These are phyloP conservation scores for Aureobasidium sp. DNA, from an alignment of 2,329 filamentous ascomycete genomes.

Conservation along the genomic window DNA sequence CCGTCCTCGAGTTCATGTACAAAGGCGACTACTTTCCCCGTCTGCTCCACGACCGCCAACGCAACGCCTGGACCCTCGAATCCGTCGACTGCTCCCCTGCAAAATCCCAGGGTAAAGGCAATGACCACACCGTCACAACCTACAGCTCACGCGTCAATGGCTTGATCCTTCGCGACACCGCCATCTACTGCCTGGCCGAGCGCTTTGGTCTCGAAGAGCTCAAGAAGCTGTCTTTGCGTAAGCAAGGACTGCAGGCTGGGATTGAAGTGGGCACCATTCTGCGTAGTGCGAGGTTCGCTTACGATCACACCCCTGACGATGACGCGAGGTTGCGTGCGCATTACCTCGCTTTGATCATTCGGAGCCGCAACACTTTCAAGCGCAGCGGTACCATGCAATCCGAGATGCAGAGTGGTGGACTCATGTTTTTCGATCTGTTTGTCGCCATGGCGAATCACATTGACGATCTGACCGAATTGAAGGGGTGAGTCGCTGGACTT, in stretches of 20 bases:
- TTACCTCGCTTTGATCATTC: slow-evolving; percentile 95
- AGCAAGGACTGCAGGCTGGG: slow-evolving; percentile 88
- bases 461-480: slow-evolving; percentile 71
- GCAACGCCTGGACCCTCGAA: slow-evolving; percentile 85
- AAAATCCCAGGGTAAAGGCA: slow-evolving; percentile 45
- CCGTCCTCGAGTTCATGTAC: slow-evolving; percentile 92
- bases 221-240: slow-evolving; percentile 83
- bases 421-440: slow-evolving; percentile 97
- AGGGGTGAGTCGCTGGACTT: slow-evolving; percentile 56
- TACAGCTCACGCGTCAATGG: slow-evolving; percentile 63
- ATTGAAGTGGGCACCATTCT: slow-evolving; percentile 90
- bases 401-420: slow-evolving; percentile 92
- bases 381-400: slow-evolving; percentile 97
- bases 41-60: slow-evolving; percentile 77
- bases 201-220: slow-evolving; percentile 87
- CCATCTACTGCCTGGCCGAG: slow-evolving; percentile 88
- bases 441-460: slow-evolving; percentile 98
- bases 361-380: slow-evolving; percentile 96
- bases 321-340: slow-evolving; percentile 91
- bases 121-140: slow-evolving; percentile 64
- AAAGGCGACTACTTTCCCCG: slow-evolving; percentile 93
- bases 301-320: slow-evolving; percentile 87
- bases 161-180: slow-evolving; percentile 81
- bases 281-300: slow-evolving; percentile 87
- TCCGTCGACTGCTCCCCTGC: slow-evolving; percentile 30